Percentiles rank a stretch among this genome's conserved stretches.
Evolutionary conservation across 2,329 filamentous ascomycete species (phyloP).

Genomic region (Rhexocercosporidium sp.): DNA sequence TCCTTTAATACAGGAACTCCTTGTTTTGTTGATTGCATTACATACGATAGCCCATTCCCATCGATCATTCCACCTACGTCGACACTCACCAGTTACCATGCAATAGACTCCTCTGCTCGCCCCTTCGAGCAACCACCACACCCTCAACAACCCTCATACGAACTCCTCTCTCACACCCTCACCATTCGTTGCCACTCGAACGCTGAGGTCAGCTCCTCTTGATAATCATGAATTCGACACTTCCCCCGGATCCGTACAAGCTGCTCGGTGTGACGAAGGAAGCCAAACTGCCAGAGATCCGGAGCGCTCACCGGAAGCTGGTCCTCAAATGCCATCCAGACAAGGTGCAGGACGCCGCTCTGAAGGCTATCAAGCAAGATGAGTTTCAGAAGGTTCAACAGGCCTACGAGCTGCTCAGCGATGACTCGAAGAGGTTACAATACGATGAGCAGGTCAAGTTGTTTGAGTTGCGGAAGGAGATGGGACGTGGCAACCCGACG

Average conservation of each 20-base stretch:
- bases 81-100: constrained; percentile 26
- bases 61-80: constrained; percentile 6
- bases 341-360: constrained; percentile 72
- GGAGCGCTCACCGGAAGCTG: constrained; percentile 81
- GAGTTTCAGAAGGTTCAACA: constrained; percentile 93
- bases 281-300: constrained; percentile 74
- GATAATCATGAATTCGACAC: constrained; percentile 34
- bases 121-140: constrained; percentile 29
- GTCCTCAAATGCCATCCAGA: constrained; percentile 90
- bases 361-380: constrained; percentile 79
- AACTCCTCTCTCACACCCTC: constrained; percentile 17
- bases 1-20: constrained; percentile 21
- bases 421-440: constrained; percentile 71
- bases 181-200: constrained; percentile 24
- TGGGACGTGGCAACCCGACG: constrained; percentile 47
- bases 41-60: constrained; percentile 3
- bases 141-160: constrained; percentile 9
- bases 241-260: constrained; percentile 73
- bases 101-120: constrained; percentile 30
- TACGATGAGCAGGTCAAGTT: constrained; percentile 80
- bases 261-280: constrained; percentile 75
- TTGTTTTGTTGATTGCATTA: neutral
- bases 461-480: constrained; percentile 63
- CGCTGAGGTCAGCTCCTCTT: constrained; percentile 18
- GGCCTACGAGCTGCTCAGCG: constrained; percentile 87